phyloP scores from a whole-genome alignment of 1,284 basidiomycete species.

The Coniferiporia weirii region DNA sequence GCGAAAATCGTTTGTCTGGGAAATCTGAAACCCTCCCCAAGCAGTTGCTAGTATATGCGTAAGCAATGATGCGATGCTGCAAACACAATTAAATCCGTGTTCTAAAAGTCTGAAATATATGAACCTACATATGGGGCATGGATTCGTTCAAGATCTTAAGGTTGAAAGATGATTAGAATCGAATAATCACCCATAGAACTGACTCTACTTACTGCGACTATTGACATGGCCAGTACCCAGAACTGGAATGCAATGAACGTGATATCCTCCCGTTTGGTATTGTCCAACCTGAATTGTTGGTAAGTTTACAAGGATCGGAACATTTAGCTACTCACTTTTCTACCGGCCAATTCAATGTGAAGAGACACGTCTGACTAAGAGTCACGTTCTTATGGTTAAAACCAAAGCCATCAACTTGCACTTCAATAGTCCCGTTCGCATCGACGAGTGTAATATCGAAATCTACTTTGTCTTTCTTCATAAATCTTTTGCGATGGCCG shows the following conservation, averaged over 20 bases:
- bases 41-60: conserved; percentile 67
- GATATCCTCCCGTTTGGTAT: conserved; percentile 73
- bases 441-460: conserved; percentile 24
- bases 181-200: background rate
- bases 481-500: background rate
- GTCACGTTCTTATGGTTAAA: conserved; percentile 30
- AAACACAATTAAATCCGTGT: background rate
- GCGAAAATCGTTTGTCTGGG: conserved; percentile 52
- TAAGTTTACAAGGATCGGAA: background rate
- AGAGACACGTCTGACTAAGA: conserved; percentile 45
- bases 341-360: conserved; percentile 61
- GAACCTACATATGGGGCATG: conserved; percentile 63
- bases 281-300: conserved; percentile 43
- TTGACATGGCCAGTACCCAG: conserved; percentile 76
- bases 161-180: background rate
- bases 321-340: conserved; percentile 42
- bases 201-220: conserved; percentile 47
- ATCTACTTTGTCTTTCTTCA: conserved; percentile 12
- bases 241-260: conserved; percentile 73
- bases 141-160: conserved; percentile 64
- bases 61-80: conserved; percentile 55
- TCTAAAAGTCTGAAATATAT: background rate
- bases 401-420: conserved; percentile 41
- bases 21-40: conserved; percentile 66
- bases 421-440: conserved; percentile 33